Base-by-base conservation (phyloP, 108 stramenopile genomes). In the Parietichytrium sp. region DNA sequence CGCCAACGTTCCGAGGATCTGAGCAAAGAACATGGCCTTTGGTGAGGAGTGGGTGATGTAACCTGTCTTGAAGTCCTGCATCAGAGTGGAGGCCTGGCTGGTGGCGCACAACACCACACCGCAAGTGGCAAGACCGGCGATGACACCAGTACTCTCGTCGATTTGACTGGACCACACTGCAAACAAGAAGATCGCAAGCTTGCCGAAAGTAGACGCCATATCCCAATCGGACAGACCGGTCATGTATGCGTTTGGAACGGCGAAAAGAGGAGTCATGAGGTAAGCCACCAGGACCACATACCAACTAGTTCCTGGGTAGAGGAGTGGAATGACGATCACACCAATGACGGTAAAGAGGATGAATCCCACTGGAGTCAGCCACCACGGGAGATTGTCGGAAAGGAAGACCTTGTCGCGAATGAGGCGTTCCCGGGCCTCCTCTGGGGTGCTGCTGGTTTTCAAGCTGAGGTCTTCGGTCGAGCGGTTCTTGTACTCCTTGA, bases 1-100 rank as follows among this genome's bases (percentile, higher is more conserved):
- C 0, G 45, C 10, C 23, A 72, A 72, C 1, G 61, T 72, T 13
- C 61, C 61, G 8, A 72, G 6, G 16, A 72, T n/a, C 3, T 72
- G 61, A 12, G 61, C 61, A 72, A 72, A 27, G 3, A 72, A 72
- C 61, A 72, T 72, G 33, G 61, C 61, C 42, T 45, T 36, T 33
- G 61, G 61, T n/a, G 38, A 45, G 61, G 38, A 45, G 20, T 42
- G 61, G 6, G 61, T 72, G 38, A 72, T 36, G 61, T 45, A 72
- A 38, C 61, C 61, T 6, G 61, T 72, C 42, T 72, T 72, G 61
- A 45, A 72, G 42, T 72, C 61, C 61, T 72, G 61, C 33, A 72
- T 72, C 20, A 72, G 42, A 7, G 25, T 25, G 8, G 61, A 33
- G 20, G 61, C 61, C 42, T 72, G 61, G n/a, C 38, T 45, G 61